Evolutionary conservation across 257 asterid species (phyloP).

Genomic region (Jacaranda mimosifolia): DNA sequence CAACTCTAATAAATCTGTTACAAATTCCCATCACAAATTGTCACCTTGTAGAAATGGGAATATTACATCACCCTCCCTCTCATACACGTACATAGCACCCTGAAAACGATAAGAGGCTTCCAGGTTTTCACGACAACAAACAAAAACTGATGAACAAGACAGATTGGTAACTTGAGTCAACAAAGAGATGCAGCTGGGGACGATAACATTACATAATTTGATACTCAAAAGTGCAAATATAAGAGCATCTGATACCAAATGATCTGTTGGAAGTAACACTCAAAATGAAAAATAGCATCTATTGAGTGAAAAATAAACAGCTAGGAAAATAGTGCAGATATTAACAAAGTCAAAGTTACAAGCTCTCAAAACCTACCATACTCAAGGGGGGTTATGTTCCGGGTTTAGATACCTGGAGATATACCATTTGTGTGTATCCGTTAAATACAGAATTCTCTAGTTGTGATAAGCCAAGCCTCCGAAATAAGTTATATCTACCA

Average conservation of each 20-base stretch:
- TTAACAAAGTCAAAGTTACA: slow-evolving; percentile 38
- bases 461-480: slow-evolving; percentile 70
- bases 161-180: neutral
- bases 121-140: slow-evolving; percentile 1
- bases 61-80: no score
- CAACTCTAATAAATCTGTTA: no score
- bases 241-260: slow-evolving; percentile 3
- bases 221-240: neutral
- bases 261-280: neutral
- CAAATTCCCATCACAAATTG: no score
- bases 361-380: slow-evolving; percentile 23
- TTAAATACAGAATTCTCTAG: slow-evolving; percentile 83
- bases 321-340: slow-evolving; percentile 30
- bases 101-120: neutral
- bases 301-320: slow-evolving; percentile 28
- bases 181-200: slow-evolving; percentile 24
- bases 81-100: no score
- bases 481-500: slow-evolving; percentile 78
- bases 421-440: slow-evolving; percentile 99
- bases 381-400: slow-evolving; percentile 43
- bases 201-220: slow-evolving; percentile 12
- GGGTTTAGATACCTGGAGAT: slow-evolving; percentile 78
- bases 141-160: neutral
- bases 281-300: slow-evolving; percentile 33
- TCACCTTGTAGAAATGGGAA: no score